phyloP scores from a whole-genome alignment of 495 filamentous ascomycete species.

The Hypomontagnella submonticulosa region DNA sequence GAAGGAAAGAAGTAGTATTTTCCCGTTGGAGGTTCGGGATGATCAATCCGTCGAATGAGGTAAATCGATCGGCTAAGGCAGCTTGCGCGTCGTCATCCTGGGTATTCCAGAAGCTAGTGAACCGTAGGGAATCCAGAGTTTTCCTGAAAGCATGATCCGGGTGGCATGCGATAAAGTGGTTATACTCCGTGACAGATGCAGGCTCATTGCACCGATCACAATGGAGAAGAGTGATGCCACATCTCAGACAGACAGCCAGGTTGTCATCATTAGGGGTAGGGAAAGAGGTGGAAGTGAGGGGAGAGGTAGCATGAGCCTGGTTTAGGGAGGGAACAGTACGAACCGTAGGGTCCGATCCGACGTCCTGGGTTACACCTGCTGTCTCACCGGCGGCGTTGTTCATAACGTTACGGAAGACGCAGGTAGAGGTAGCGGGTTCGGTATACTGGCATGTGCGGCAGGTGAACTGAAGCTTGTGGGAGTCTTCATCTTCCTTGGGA shows the following conservation, averaged over 20 bases:
- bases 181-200: constrained; percentile 45
- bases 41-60: constrained; percentile 8
- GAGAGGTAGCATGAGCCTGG: constrained; percentile 11
- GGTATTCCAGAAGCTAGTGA: constrained; percentile 26
- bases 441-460: constrained; percentile 94
- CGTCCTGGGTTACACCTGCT: constrained; percentile 95
- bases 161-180: constrained; percentile 33
- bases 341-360: constrained; percentile 97
- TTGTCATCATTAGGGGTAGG: constrained; percentile 29
- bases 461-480: constrained; percentile 63
- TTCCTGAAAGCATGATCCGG: constrained; percentile 29
- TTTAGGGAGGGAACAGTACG: constrained; percentile 62
- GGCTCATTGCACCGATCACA: constrained; percentile 44
- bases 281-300: constrained; percentile 15
- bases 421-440: constrained; percentile 83
- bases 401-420: constrained; percentile 92
- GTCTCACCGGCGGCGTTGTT: constrained; percentile 92
- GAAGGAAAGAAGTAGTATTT: constrained; percentile 19
- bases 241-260: constrained; percentile 47
- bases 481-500: constrained; percentile 84
- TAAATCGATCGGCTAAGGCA: constrained; percentile 21
- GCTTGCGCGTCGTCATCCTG: constrained; percentile 23
- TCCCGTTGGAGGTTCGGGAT: constrained; percentile 18
- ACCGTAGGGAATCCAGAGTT: constrained; percentile 14
- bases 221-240: constrained; percentile 47